Evolutionary conservation across 352 stramenopile species (phyloP), one percentile per base, ranked within the genome.

Genomic region (Phytophthora litchii): DNA sequence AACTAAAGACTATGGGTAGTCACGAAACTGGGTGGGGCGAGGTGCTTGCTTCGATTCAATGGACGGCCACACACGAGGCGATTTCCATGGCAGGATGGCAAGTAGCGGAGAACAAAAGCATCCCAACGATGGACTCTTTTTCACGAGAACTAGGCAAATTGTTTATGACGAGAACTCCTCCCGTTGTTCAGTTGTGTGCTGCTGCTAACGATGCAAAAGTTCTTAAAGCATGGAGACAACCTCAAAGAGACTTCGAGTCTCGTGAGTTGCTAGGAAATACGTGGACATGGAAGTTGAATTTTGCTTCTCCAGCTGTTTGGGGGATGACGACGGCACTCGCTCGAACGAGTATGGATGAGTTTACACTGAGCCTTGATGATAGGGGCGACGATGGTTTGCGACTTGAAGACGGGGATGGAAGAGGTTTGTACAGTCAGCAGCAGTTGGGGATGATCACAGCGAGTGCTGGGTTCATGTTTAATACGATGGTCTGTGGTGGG

Each of bases 391-490:
- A 38, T 6, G 34, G 34, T 38, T 38, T 38, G 29, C 34, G 21
- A 31, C 20, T 47, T 31, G 41, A 47, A 16, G 41, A 16, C n/a
- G 41, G 41, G 27, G 13, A 13, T 32, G 5, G 13, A 32, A 32
- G 41, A 16, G 21, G 20, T 8, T n/a, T 38, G 14, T 38, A 34
- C 10, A 32, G 41, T n/a, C 41, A 31, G 12, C 19, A 32, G n/a
- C 41, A 47, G 27, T n/a, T 38, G 14, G 34, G 12, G 27, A 12
- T 27, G 20, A 20, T 32, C 10, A 32, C 20, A 19, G 17, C 11
- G 41, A 47, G n/a, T 31, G 25, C 41, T 25, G 41, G 41, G 5
- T 32, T 47, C 34, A 8, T 34, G 9, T 47, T 47, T 20, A 47
- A 20, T 47, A 47, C 41, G 20, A 17, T 47, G 41, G 16, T 47